These are phyloP conservation scores for Herpetomonas samuelpessoai DNA, from an alignment of 208 protist genomes.

Conservation along the genomic window DNA sequence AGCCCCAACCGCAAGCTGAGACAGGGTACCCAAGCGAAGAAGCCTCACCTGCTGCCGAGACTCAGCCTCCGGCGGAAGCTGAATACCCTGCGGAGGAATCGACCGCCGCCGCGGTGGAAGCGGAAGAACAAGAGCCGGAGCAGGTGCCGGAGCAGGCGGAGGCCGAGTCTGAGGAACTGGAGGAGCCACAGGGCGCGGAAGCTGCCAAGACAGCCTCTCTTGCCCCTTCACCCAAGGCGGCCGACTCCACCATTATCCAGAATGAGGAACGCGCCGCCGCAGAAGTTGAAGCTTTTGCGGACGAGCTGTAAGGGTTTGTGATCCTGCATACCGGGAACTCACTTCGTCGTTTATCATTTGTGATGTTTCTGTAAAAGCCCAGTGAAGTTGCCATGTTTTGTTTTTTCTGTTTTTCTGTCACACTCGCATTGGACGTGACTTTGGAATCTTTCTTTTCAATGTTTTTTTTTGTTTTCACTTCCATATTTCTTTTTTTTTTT, in stretches of 20 bases:
- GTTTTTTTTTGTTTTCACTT: neutral
- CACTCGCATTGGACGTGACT: too few species aligned
- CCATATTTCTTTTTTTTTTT: conserved; percentile 6
- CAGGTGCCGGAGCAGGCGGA: too few species aligned
- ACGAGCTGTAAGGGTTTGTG: neutral
- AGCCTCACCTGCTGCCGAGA: too few species aligned
- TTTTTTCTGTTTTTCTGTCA: conserved; percentile 2
- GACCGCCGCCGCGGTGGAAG: neutral
- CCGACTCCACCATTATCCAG: neutral
- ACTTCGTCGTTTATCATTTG: too few species aligned
- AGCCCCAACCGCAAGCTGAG: too few species aligned
- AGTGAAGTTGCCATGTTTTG: neutral
- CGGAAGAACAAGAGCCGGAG: too few species aligned
- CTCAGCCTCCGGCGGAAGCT: too few species aligned
- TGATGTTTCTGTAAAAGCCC: too few species aligned
- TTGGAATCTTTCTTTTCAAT: conserved; percentile 9
- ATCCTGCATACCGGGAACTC: too few species aligned
- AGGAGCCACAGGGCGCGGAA: neutral
- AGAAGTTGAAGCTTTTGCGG: neutral
- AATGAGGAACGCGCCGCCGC: too few species aligned
- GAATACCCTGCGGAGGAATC: neutral
- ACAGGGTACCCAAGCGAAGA: too few species aligned
- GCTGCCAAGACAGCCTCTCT: neutral
- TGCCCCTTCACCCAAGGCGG: neutral
- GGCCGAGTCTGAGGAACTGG: neutral